Evolutionary conservation across 495 filamentous ascomycete genomes (phyloP).

Genomic region (Monascus purpureus): DNA sequence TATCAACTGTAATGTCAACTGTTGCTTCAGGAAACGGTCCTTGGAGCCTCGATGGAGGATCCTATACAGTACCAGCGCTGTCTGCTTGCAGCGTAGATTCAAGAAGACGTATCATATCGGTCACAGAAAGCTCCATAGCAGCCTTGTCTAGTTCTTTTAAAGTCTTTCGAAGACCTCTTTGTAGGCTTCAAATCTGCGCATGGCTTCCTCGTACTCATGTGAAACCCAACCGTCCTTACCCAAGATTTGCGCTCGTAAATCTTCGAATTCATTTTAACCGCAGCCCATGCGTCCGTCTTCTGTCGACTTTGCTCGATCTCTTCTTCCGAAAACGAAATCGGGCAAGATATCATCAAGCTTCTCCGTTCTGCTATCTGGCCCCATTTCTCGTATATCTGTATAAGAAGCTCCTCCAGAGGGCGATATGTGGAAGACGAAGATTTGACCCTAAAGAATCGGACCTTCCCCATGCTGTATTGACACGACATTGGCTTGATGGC

Average conservation of each 20-base stretch:
- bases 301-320: conserved; percentile 6
- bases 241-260: conserved; percentile 2
- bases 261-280: conserved; percentile 5
- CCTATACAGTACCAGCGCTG: too few relatives aligned
- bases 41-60: too few relatives aligned
- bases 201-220: conserved; percentile 9
- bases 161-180: conserved; percentile 4
- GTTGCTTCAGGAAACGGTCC: too few relatives aligned
- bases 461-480: too few relatives aligned
- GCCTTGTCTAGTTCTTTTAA: too few relatives aligned
- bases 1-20: too few relatives aligned
- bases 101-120: too few relatives aligned
- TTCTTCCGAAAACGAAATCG: conserved; percentile 6
- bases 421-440: too few relatives aligned
- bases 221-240: conserved; percentile 13
- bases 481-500: too few relatives aligned
- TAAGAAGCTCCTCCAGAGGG: conserved; percentile 10
- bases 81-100: too few relatives aligned
- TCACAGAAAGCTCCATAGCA: too few relatives aligned
- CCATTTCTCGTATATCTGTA: conserved; percentile 12
- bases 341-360: conserved; percentile 5
- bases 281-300: conserved; percentile 6
- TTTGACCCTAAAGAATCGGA: too few relatives aligned
- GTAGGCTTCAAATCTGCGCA: conserved; percentile 3
- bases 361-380: conserved; percentile 4